Percentiles rank a stretch among this genome's conserved stretches.
Conservation (phyloP, 2,329 filamentous ascomycete genomes). For the Pseudocercospora musae region DNA sequence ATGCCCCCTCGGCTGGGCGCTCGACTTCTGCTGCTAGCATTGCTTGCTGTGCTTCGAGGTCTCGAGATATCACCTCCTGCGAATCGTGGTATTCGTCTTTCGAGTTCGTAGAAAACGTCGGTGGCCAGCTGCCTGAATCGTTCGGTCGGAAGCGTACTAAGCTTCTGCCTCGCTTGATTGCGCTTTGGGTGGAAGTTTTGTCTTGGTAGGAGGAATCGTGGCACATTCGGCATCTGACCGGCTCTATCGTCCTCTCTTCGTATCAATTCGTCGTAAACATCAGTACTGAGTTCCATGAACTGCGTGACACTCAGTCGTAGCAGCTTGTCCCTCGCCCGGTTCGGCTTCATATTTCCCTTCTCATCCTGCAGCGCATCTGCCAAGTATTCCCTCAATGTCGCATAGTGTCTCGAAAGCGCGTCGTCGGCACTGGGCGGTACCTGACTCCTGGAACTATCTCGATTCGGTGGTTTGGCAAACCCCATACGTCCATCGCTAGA, state of each 20-base stretch:
- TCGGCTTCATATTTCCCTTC: constrained; percentile 69
- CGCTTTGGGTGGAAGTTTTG: constrained; percentile 91
- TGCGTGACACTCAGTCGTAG: constrained; percentile 85
- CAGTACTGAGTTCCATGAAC: constrained; percentile 95
- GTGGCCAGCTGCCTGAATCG: constrained; percentile 89
- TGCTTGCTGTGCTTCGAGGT: constrained; percentile 63
- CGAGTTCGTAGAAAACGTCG: constrained; percentile 93
- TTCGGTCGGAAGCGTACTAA: constrained; percentile 81
- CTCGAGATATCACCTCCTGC: constrained; percentile 65
- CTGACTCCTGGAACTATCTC: constrained; percentile 55
- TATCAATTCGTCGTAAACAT: constrained; percentile 92
- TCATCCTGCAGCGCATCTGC: constrained; percentile 69
- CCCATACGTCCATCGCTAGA: constrained; percentile 71
- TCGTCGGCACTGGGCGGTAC: constrained; percentile 55
- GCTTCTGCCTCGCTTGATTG: constrained; percentile 93
- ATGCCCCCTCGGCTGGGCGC: constrained; percentile 24
- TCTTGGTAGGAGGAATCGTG: constrained; percentile 77
- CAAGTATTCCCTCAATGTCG: constrained; percentile 73
- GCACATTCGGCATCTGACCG: constrained; percentile 51
- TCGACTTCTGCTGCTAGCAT: constrained; percentile 25
- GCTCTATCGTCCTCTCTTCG: constrained; percentile 68
- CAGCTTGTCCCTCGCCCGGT: constrained; percentile 91
- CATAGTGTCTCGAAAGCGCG: constrained; percentile 75
- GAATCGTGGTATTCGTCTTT: constrained; percentile 83
- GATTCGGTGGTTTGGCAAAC: constrained; percentile 22